Evolutionary conservation across 1,284 basidiomycete species (phyloP).

Genomic region (Sanghuangporus weigelae): DNA sequence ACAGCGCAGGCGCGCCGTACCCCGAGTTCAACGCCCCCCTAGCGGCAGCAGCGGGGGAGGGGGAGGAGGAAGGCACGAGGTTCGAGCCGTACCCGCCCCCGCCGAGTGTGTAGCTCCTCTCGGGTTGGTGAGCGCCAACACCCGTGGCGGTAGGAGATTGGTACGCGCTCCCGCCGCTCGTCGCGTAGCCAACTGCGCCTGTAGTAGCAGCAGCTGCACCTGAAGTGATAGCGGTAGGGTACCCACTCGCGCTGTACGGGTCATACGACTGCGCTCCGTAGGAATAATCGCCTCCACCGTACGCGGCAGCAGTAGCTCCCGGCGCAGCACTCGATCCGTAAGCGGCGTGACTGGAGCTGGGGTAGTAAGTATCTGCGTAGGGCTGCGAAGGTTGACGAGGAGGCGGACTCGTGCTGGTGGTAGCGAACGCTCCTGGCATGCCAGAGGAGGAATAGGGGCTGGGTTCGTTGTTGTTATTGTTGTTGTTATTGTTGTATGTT

Average conservation of each 20-base stretch:
- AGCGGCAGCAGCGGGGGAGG: neutral
- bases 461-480: conserved; percentile 26
- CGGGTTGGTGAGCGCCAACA: conserved; percentile 17
- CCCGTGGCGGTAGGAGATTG: neutral
- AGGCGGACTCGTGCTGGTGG: conserved; percentile 23
- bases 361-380: conserved; percentile 4
- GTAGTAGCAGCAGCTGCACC: neutral
- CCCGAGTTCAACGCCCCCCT: neutral
- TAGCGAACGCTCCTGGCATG: conserved; percentile 10
- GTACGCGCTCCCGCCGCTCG: neutral
- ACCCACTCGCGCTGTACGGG: neutral
- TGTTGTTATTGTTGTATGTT: conserved; percentile 29
- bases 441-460: conserved; percentile 36
- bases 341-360: neutral
- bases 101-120: conserved; percentile 54
- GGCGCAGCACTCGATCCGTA: neutral
- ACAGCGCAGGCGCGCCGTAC: neutral
- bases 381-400: conserved; percentile 27
- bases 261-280: neutral
- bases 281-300: neutral
- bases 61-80: conserved; percentile 31
- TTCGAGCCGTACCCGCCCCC: conserved; percentile 51
- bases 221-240: neutral
- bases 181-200: neutral
- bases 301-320: neutral